Conservation (phyloP, 176 grass and related monocot genomes). For the Miscanthus lutarioriparius region DNA sequence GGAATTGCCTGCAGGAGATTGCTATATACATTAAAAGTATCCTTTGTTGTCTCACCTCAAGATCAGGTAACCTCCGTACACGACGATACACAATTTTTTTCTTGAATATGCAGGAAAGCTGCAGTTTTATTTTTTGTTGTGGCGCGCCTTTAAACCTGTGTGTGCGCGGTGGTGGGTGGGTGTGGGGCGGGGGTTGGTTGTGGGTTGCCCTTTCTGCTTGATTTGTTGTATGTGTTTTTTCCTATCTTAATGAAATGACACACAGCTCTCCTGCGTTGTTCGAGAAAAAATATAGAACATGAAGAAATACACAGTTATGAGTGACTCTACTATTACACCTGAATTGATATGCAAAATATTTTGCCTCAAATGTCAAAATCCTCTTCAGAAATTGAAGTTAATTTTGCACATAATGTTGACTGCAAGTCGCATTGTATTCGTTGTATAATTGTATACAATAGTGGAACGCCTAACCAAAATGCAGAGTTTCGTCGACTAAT, state of each 20-base stretch:
- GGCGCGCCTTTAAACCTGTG: no score
- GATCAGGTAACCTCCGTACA: background rate
- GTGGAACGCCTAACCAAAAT: background rate
- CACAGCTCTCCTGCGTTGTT: no score
- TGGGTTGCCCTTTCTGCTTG: no score
- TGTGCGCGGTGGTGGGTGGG: no score
- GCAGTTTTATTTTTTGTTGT: no score
- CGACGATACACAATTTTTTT: background rate
- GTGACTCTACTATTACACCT: background rate
- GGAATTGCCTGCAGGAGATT: conserved; percentile 64
- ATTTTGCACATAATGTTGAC: background rate
- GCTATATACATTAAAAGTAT: background rate
- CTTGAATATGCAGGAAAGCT: background rate
- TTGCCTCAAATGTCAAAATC: background rate
- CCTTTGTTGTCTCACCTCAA: background rate
- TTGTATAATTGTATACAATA: background rate
- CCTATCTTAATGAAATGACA: no score
- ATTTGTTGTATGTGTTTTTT: no score
- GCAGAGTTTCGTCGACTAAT: background rate
- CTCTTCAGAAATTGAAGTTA: conserved; percentile 1
- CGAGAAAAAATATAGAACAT: no score
- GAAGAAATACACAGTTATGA: background rate
- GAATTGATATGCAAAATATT: background rate
- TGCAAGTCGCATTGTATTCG: background rate
- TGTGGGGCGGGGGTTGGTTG: no score